Evolutionary conservation across 2,329 filamentous ascomycete species (phyloP), one percentile per base, ranked within the genome.

Genomic region (Bipolaris victoriae): DNA sequence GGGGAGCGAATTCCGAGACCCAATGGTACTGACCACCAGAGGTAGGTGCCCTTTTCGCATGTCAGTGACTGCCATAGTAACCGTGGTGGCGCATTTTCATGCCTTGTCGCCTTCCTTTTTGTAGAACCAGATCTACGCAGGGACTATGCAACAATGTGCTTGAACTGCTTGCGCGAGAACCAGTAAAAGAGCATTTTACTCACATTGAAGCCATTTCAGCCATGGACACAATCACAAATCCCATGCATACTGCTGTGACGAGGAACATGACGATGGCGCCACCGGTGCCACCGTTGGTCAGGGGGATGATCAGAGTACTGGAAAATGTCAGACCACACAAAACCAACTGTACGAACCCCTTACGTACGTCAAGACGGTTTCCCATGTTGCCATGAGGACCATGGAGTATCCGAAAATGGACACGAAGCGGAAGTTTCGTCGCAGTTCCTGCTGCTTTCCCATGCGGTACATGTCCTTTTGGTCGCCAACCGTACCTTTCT

Each of bases 1-100:
- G 54, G 1, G 68, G 68, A 7, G 69, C 67, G 26, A 72, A 71
- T 44, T 72, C 68, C 6, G 61, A 64, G 5, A 72, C 67, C 68
- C 69, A 72, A 39, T 72, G 69, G 40, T 72, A 72, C 40, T 71
- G 69, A 1, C 69, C 69, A 7, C 69, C 69, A 9, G 63, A 63
- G 1, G 66, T 71, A 37, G 67, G 67, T 11, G 66, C 68, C 67
- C 65, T 69, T n/a, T 15, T 18, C 5, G 11, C 6, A 9, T 20
- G 31, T 65, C 39, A 61, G 52, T 49, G 31, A 20, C 7, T 33
- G 7, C 31, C n/a, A 10, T 2, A 31, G 26, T 26, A 15, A 43
- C 22, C 22, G 5, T 10, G 11, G 40, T 10, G 24, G 39, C 39
- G n/a, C n/a, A 10, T 43, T 20, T 3, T 26, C 22, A 10, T 39